Percentiles rank a stretch among this genome's conserved stretches.
phyloP scores from a whole-genome alignment of 352 stramenopile genomes.

The Pythium folliculosum region DNA sequence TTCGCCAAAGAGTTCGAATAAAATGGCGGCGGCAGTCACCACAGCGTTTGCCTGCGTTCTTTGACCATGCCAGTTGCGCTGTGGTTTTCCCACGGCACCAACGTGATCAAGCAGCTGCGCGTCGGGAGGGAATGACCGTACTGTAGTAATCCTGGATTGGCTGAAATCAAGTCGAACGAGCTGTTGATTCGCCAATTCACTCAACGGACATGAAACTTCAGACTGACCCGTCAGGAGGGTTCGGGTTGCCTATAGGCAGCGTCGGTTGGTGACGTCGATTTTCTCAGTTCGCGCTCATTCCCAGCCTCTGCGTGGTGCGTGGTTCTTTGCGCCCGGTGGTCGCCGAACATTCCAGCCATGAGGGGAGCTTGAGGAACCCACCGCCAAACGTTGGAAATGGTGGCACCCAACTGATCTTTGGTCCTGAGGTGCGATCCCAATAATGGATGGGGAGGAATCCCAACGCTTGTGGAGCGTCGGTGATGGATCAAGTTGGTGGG shows the following conservation, averaged over 20 bases:
- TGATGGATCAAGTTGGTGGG: not conserved
- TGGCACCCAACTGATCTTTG: not conserved
- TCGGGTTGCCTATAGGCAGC: slow-evolving; percentile 1
- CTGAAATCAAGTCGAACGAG: not conserved
- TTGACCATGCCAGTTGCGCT: not conserved
- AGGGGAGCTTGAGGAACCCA: too few species aligned
- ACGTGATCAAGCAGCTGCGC: slow-evolving; percentile 1
- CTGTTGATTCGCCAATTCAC: slow-evolving; percentile 7
- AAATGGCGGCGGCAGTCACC: not conserved
- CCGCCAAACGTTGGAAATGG: not conserved
- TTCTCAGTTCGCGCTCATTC: slow-evolving; percentile 11
- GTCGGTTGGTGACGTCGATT: not conserved
- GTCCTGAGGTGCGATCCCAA: slow-evolving; percentile 1
- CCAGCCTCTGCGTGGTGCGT: not conserved
- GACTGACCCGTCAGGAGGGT: slow-evolving; percentile 9
- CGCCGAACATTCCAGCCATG: slow-evolving; percentile 3
- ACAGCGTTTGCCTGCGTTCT: not conserved
- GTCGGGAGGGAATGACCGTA: not conserved
- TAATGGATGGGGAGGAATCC: not conserved
- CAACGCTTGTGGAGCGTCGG: not conserved
- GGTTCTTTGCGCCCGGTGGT: slow-evolving; percentile 5
- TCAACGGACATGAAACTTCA: slow-evolving; percentile 13
- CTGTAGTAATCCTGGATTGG: not conserved
- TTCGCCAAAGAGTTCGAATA: not conserved
- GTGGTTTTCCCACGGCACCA: not conserved